Evolutionary conservation across 1,139 yeast species (phyloP).

Genomic region (Saccharomyces hybrid): DNA sequence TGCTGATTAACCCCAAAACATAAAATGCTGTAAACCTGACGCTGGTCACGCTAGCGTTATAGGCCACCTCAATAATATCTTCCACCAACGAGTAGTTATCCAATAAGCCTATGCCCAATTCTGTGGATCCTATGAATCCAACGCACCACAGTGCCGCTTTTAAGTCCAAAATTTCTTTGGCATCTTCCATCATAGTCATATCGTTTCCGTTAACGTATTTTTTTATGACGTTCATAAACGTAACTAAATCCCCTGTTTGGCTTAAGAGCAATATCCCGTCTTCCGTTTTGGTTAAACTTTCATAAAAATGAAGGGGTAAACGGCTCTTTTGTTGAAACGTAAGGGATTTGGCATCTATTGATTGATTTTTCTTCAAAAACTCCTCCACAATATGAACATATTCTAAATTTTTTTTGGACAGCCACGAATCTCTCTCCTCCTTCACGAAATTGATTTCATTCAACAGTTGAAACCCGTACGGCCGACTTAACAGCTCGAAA

Average conservation of each 20-base stretch:
- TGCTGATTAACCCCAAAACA: conserved; percentile 66
- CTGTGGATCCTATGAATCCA: conserved; percentile 71
- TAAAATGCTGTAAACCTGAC: conserved; percentile 72
- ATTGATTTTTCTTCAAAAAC: conserved; percentile 17
- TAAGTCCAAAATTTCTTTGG: conserved; percentile 37
- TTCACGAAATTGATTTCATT: conserved; percentile 46
- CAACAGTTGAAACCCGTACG: conserved; percentile 50
- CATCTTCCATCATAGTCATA: conserved; percentile 19
- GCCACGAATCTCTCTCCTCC: conserved; percentile 53
- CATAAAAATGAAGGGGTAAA: conserved; percentile 66
- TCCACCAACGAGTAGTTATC: conserved; percentile 54
- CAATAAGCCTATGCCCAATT: conserved; percentile 58
- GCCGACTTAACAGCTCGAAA: conserved; percentile 47
- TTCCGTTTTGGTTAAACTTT: conserved; percentile 69
- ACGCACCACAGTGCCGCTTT: conserved; percentile 87
- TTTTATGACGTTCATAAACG: conserved; percentile 38
- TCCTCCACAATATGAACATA: conserved; percentile 49
- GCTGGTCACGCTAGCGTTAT: conserved; percentile 51
- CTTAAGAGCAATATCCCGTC: conserved; percentile 59
- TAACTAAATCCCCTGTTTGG: conserved; percentile 42
- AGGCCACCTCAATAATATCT: conserved; percentile 48
- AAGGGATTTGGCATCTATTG: background rate
- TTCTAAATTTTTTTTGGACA: conserved; percentile 42
- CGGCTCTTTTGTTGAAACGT: conserved; percentile 11
- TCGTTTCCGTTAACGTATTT: conserved; percentile 28